Evolutionary conservation across 306 rosid genomes (phyloP), one percentile per base, ranked within the genome.

Genomic region (Begonia fuchsioides): DNA sequence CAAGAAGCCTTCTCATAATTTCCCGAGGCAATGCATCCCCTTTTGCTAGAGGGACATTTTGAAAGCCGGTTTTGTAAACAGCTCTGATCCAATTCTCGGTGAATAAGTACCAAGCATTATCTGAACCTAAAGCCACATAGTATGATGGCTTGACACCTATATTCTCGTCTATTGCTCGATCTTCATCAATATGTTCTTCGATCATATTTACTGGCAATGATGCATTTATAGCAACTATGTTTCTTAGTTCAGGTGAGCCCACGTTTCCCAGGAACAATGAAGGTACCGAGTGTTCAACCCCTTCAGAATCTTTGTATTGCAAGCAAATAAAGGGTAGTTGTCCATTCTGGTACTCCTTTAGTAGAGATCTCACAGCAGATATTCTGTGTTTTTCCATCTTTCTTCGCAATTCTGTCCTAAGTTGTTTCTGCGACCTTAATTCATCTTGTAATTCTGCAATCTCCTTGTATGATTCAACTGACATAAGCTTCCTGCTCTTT

Each of bases 91-190:
- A 90, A 63, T 79, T 84, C 56, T 84, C 93, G 19, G 97, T 76
- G 65, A 84, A 84, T 15, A 81, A 68, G 63, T 84, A 90, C 97
- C 97, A 90, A 12, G 93, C 70, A 58, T 90, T 84, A 69, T 90
- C 97, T 49, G 95, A 90, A 39, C 95, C 97, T 62, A 84, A 90
- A 63, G 97, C 95, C 59, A 79, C 84, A 52, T 84, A 73, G 65
- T 90, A 90, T 12, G 95, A 90, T 49, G 78, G 72, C 53, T 65
- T 68, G 47, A 54, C 54, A 46, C 71, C 75, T 54, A 54, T 60
- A 17, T 47, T 63, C 75, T 52, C 61, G 44, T 47, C 47, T 8
- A 38, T 9, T 32, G 9, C 54, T 26, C 13, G 15, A 51, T 67
- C 78, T 51, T 52, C 41, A 51, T 49, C 49, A 49, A 49, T 61